Conservation (phyloP, 2,329 filamentous ascomycete genomes). For the Rachicladosporium sp. region DNA sequence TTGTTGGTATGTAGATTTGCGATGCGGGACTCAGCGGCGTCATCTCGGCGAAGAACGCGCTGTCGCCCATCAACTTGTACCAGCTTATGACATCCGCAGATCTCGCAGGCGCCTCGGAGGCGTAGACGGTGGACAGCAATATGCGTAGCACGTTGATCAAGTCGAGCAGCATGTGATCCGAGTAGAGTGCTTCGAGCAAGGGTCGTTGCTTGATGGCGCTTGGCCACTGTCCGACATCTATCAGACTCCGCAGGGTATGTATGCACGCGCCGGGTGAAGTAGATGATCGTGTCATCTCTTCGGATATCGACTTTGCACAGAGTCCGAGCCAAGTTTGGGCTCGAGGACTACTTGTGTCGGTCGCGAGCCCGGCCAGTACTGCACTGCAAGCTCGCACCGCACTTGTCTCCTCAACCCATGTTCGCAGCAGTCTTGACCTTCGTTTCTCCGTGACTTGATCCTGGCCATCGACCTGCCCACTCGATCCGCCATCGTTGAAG, state of each 20-base stretch:
- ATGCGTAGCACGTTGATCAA: constrained; percentile 46
- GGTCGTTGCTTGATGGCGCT: constrained; percentile 10
- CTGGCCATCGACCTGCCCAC: no score
- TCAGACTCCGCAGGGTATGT: no score
- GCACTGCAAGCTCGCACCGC: constrained; percentile 10
- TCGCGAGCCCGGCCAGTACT: constrained; percentile 3
- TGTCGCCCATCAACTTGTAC: constrained; percentile 60
- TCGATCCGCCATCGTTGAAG: no score
- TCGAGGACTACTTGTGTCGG: neutral
- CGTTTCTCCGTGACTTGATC: constrained; percentile 1
- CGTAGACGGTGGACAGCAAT: constrained; percentile 41
- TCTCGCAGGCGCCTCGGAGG: constrained; percentile 10
- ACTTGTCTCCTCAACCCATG: constrained; percentile 16
- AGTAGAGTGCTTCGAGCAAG: constrained; percentile 41
- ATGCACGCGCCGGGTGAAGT: no score
- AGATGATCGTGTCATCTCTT: no score
- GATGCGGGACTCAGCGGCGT: constrained; percentile 28
- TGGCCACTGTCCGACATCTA: constrained; percentile 1
- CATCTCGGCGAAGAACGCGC: constrained; percentile 57
- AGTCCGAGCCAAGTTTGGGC: no score
- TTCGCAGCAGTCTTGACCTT: constrained; percentile 9
- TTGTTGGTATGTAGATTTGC: constrained; percentile 41
- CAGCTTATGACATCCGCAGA: constrained; percentile 50
- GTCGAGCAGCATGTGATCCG: constrained; percentile 53
- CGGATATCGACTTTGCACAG: no score